Evolutionary conservation across 2,329 filamentous ascomycete genomes (phyloP), one percentile per base, ranked within the genome.

Genomic region (Hymenoscyphus scutula): DNA sequence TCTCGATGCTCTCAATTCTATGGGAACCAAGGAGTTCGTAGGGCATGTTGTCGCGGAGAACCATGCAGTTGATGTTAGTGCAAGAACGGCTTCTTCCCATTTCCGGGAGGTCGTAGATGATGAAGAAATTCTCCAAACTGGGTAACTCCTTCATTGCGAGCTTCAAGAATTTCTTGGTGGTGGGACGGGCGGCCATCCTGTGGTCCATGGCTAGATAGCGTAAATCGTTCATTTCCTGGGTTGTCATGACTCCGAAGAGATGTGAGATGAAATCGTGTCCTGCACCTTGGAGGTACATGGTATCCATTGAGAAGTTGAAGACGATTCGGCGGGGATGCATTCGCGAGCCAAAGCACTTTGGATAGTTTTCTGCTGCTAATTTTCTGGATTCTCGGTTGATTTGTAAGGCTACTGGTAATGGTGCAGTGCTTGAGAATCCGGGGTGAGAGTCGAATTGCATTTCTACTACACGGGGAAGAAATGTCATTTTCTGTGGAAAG

Each of bases 271-370:
- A n/a, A 7, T 63, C 56, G n/a, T 65, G 56, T 2, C 62, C 29
- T 19, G 56, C 10, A 2, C 13, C 25, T 4, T 23, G 37, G 15
- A 70, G 41, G 48, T 59, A 67, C 1, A 69, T 54, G 1, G 63
- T 67, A 41, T 70, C 68, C 7, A 68, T 32, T 1, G 56, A 51
- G 27, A 68, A 64, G 41, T 70, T 70, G 61, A 70, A 68, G 7
- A 58, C 59, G 13, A 62, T 64, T n/a, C 38, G 63, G 0, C 62
- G 32, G 1, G 62, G 62, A 45, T 63, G 56, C 38, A 63, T 65
- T 15, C 65, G 53, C n/a, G 63, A 59, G 5, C 67, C 67, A 34
- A 70, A 70, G 56, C 58, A 66, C 1, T 67, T 53, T 6, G 68
- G 67, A 29, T 70, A 69, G 11, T 17, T 34, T 19, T 59, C 29